A percentile compares a stretch with the other conserved stretches of the same genome.
Evolutionary conservation across 1,284 basidiomycete genomes (phyloP).

Genomic region (Sanghuangporus sanghuang): DNA sequence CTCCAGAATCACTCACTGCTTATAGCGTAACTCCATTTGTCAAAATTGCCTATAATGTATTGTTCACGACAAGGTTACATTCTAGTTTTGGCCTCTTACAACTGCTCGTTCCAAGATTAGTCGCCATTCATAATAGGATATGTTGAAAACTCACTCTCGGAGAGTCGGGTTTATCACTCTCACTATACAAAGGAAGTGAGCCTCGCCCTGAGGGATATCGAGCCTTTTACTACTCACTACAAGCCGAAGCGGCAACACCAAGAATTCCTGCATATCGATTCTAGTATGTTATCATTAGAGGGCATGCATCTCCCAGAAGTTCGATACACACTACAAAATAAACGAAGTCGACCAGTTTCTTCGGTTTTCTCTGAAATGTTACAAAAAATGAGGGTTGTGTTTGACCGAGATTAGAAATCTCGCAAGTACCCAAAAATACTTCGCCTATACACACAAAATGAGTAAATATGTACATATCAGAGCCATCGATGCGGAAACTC

Average conservation of each 20-base stretch:
- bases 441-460: no score
- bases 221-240: background rate
- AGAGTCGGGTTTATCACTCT: background rate
- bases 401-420: background rate
- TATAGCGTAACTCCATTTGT: background rate
- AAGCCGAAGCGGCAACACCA: background rate
- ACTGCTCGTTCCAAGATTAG: no score
- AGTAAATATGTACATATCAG: no score
- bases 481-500: no score
- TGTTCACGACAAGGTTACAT: no score
- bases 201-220: background rate
- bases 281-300: background rate
- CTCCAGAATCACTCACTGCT: background rate
- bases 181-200: background rate
- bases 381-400: background rate
- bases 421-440: conserved; percentile 2
- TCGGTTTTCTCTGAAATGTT: background rate
- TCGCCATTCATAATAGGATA: no score
- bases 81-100: no score
- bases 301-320: background rate
- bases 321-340: conserved; percentile 1
- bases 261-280: conserved; percentile 3
- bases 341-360: background rate
- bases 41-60: background rate
- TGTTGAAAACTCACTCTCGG: background rate